Conservation (phyloP, 208 protist genomes). For the Trichomonas vaginalis region DNA sequence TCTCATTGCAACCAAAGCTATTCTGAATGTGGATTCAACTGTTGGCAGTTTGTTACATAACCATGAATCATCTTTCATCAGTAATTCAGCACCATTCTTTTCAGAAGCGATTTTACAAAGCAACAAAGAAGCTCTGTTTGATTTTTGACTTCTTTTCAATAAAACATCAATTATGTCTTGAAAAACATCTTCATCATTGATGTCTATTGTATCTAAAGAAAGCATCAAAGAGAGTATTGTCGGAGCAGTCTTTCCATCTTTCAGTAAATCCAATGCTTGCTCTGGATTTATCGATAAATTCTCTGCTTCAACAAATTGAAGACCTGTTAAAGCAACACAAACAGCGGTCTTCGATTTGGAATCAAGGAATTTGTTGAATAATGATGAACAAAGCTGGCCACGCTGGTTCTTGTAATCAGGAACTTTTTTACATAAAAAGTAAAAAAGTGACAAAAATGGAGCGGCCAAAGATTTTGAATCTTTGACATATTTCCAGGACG, state of each 20-base stretch:
- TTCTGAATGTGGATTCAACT: neutral
- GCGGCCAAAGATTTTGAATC: neutral
- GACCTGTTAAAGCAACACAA: neutral
- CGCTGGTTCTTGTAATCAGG: neutral
- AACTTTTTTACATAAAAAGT: neutral
- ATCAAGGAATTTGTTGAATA: neutral
- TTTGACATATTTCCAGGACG: neutral
- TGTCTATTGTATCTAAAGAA: neutral
- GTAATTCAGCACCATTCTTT: neutral
- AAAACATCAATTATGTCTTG: neutral
- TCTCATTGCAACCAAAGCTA: neutral
- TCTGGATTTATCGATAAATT: neutral
- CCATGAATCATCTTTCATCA: neutral
- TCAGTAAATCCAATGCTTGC: neutral
- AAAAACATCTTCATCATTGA: neutral
- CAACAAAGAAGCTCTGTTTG: neutral
- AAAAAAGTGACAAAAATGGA: neutral
- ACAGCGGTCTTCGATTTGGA: neutral
- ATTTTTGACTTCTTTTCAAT: neutral
- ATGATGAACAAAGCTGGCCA: neutral
- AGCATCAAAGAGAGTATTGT: neutral
- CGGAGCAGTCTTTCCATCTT: neutral
- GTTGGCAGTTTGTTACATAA: neutral
- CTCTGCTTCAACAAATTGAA: neutral
- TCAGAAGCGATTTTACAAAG: neutral